Evolutionary conservation across 2,329 filamentous ascomycete species (phyloP).

Genomic region (Colletotrichum horii): DNA sequence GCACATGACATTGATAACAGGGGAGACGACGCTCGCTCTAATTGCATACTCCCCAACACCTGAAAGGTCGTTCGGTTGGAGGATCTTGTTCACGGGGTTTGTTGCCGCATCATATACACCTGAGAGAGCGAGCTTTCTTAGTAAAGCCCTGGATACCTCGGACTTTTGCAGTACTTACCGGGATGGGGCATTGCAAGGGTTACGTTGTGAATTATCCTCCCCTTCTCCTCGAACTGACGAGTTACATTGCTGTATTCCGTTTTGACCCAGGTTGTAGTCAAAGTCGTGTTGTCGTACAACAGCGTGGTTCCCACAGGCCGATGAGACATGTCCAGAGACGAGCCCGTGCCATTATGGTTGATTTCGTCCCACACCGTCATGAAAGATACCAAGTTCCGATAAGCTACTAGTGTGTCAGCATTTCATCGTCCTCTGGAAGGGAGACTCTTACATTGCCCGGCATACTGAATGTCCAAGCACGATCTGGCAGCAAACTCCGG

Average conservation of each 20-base stretch:
- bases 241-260: constrained; percentile 56
- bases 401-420: constrained; percentile 43
- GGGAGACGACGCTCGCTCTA: constrained; percentile 72
- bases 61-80: constrained; percentile 69
- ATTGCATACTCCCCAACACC: constrained; percentile 74
- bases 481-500: constrained; percentile 47
- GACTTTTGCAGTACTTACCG: constrained; percentile 30
- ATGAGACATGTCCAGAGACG: constrained; percentile 40
- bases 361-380: constrained; percentile 59
- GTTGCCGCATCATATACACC: constrained; percentile 69
- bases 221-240: constrained; percentile 49
- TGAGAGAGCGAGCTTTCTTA: not conserved
- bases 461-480: constrained; percentile 73
- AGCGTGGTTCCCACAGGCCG: constrained; percentile 68
- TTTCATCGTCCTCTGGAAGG: not conserved
- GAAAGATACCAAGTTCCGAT: constrained; percentile 72
- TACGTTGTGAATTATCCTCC: constrained; percentile 74
- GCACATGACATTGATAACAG: constrained; percentile 75
- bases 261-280: constrained; percentile 73
- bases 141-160: not conserved
- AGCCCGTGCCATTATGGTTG: constrained; percentile 46
- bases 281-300: constrained; percentile 75
- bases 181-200: constrained; percentile 80
- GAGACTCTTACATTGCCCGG: constrained; percentile 57
- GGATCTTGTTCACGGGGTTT: constrained; percentile 65